phyloP scores from a whole-genome alignment of 2,329 filamentous ascomycete genomes.

The Lanzia echinophila region DNA sequence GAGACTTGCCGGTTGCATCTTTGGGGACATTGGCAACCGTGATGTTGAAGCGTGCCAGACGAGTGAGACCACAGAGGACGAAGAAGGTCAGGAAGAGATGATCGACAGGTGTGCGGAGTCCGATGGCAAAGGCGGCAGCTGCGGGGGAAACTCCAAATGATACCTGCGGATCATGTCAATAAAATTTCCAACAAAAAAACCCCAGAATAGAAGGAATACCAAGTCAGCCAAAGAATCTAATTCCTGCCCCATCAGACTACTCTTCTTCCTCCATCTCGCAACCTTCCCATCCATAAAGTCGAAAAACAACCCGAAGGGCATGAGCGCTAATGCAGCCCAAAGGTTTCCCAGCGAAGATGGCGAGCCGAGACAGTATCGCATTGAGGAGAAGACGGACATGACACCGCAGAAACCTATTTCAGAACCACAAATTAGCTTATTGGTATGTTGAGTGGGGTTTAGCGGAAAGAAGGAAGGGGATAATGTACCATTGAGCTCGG shows the following conservation, averaged over 20 bases:
- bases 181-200: background rate
- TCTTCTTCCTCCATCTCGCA: slow-evolving; percentile 93
- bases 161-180: slow-evolving; percentile 51
- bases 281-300: slow-evolving; percentile 98
- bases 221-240: slow-evolving; percentile 92
- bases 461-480: slow-evolving; percentile 11
- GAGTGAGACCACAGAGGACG: slow-evolving; percentile 87
- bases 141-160: slow-evolving; percentile 93
- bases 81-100: slow-evolving; percentile 78
- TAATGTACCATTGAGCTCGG: slow-evolving; percentile 65
- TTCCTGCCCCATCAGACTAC: slow-evolving; percentile 95
- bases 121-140: slow-evolving; percentile 79
- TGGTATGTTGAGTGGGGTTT: background rate
- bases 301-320: slow-evolving; percentile 92
- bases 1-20: slow-evolving; percentile 82
- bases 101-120: slow-evolving; percentile 76
- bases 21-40: slow-evolving; percentile 86
- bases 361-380: slow-evolving; percentile 82
- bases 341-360: slow-evolving; percentile 60
- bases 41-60: slow-evolving; percentile 95
- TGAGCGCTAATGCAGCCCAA: slow-evolving; percentile 76
- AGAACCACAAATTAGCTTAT: background rate
- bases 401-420: slow-evolving; percentile 70
- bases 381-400: slow-evolving; percentile 91
- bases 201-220: slow-evolving; percentile 42